Base-by-base conservation (phyloP, 2,329 filamentous ascomycete genomes). In the Penicillium sclerotiorum region DNA sequence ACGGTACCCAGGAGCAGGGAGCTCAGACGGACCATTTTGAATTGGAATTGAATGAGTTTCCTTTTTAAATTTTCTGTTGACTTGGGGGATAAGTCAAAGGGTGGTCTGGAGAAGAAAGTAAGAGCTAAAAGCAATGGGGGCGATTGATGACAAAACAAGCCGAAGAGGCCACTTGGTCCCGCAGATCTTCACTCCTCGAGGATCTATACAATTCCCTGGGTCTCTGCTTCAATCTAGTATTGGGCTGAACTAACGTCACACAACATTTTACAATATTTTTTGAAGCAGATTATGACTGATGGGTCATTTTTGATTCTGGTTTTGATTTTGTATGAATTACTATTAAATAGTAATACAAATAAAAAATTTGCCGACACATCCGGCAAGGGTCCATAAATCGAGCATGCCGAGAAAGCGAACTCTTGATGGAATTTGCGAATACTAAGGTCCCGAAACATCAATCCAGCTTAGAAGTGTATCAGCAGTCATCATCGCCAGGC, bases 1-100 rank as follows among this genome's bases (percentile, higher is more conserved):
- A 82, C 71, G 33, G 73, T 68, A 59, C 75, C 72, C 54, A 77
- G 67, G 50, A 79, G 65, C 50, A 80, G 57, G 56, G 69, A 67
- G 66, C 67, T 73, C 57, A 78, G 61, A 50, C 73, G 74, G 69
- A 69, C 69, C 76, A 79, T 78, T 42, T 41, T 73, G 55, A 30
- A 44, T 58, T 32, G 28, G 36, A 23, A 17, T 52, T 44, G 23
- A 32, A 38, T 18, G 15, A 27, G 25, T 36, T 42, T 42, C 30
- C 22, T 33, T 33, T 40, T 18, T 33, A 9, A 4, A 8, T 13
- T 28, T 28, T 13, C 25, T 47, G 32, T 46, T 22, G 17, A 39
- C 8, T 38, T 13, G 15, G 6, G 20, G 17, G 23, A 22, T 22
- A 45, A 45, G 21, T 27, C 21, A 36, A 36, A n/a, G 13, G 22